Conservation (phyloP, 345 rosid species). For the Ceriops decandra region DNA sequence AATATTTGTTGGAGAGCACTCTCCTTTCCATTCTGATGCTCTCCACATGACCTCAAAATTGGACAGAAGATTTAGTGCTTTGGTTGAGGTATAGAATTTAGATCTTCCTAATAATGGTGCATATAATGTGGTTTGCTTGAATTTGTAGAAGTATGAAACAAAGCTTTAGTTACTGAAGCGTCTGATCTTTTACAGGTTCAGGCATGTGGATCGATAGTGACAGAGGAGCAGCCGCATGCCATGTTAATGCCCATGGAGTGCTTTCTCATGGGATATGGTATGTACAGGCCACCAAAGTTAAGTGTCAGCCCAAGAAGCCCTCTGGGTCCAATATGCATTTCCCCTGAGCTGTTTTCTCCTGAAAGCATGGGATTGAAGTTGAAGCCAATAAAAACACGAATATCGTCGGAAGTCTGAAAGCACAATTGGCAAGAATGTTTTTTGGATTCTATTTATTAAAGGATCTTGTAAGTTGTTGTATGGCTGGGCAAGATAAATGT, state of each 20-base stretch:
- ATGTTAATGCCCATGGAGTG: conserved; percentile 31
- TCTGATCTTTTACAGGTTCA: conserved; percentile 22
- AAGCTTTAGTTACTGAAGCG: background rate
- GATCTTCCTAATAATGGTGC: background rate
- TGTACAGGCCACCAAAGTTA: conserved; percentile 21
- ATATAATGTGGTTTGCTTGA: background rate
- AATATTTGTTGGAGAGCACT: conserved; percentile 83
- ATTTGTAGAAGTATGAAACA: background rate
- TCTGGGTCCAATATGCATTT: conserved; percentile 29
- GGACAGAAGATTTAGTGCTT: conserved; percentile 75
- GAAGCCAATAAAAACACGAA: conserved; percentile 27
- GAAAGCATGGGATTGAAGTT: conserved; percentile 37
- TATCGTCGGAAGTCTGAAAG: conserved; percentile 1
- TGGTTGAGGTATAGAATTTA: conserved; percentile 61
- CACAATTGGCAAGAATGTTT: background rate
- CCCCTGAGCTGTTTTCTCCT: conserved; percentile 31
- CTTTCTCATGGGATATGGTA: conserved; percentile 29
- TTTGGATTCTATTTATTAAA: background rate
- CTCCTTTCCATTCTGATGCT: conserved; percentile 83
- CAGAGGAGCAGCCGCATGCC: conserved; percentile 34
- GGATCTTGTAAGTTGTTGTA: conserved; percentile 17
- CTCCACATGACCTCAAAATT: conserved; percentile 76
- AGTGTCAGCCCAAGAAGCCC: conserved; percentile 31
- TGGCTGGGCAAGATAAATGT: conserved; percentile 4
- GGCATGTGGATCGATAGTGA: conserved; percentile 32